Conservation (phyloP, 805 yeast species). For the Jamesozyma rosinii region DNA sequence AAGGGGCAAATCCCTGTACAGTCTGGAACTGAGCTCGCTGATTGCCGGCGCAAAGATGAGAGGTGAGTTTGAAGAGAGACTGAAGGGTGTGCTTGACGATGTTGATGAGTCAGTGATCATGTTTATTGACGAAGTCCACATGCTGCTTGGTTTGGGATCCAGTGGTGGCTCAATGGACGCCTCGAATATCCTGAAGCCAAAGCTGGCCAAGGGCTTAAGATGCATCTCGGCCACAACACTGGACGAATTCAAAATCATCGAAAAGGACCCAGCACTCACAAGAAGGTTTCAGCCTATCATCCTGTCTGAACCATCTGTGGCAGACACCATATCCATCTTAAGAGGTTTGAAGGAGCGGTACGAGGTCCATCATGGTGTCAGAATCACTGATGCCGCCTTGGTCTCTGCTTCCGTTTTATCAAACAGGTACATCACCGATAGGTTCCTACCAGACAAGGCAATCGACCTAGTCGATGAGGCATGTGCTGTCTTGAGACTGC, state of each 20-base stretch:
- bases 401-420: slow-evolving; percentile 90
- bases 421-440: slow-evolving; percentile 81
- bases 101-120: slow-evolving; percentile 70
- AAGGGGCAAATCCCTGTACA: slow-evolving; percentile 73
- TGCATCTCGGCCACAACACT: slow-evolving; percentile 95
- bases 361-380: slow-evolving; percentile 96
- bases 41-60: slow-evolving; percentile 93
- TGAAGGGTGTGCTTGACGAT: slow-evolving; percentile 73
- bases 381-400: slow-evolving; percentile 83
- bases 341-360: slow-evolving; percentile 90
- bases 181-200: slow-evolving; percentile 85
- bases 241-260: slow-evolving; percentile 90
- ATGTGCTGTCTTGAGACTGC: slow-evolving; percentile 86
- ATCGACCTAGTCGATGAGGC: slow-evolving; percentile 96
- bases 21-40: slow-evolving; percentile 79
- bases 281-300: slow-evolving; percentile 86
- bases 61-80: slow-evolving; percentile 91
- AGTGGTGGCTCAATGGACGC: slow-evolving; percentile 95
- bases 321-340: slow-evolving; percentile 82
- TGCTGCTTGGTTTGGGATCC: slow-evolving; percentile 83
- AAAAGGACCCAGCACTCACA: slow-evolving; percentile 91
- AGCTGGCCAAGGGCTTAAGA: slow-evolving; percentile 86
- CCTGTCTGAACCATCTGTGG: slow-evolving; percentile 80
- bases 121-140: slow-evolving; percentile 85
- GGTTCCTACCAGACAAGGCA: slow-evolving; percentile 92